Percentiles rank a stretch among this genome's conserved stretches.
Evolutionary conservation across 768 basidiomycete genomes (phyloP).

Genomic region (Termitomyces sp.): DNA sequence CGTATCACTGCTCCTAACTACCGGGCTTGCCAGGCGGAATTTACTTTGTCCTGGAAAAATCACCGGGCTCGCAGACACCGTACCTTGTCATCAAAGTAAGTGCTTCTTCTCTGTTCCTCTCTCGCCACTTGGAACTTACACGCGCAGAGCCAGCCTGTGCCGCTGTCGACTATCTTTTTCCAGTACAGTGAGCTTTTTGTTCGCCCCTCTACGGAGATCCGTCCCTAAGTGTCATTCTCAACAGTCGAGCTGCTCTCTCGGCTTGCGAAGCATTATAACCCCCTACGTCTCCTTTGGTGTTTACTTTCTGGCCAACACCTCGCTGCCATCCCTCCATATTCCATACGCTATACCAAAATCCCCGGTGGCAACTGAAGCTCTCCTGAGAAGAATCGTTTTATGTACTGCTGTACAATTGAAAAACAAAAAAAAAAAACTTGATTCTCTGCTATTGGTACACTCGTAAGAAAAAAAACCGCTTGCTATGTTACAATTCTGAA

Average conservation of each 20-base stretch:
- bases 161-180: conserved; percentile 46
- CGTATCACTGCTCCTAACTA: too few species aligned
- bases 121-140: neutral
- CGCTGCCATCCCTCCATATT: conserved; percentile 40
- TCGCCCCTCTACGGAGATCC: neutral
- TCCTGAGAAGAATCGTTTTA: too few species aligned
- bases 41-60: conserved; percentile 24
- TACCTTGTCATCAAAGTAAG: conserved; percentile 29
- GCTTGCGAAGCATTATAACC: conserved; percentile 53
- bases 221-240: neutral
- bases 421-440: too few species aligned
- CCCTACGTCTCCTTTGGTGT: conserved; percentile 40
- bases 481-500: too few species aligned
- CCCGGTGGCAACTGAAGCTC: neutral
- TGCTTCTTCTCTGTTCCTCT: neutral
- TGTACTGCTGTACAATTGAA: too few species aligned
- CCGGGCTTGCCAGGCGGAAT: conserved; percentile 20
- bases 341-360: conserved; percentile 29
- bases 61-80: conserved; percentile 14
- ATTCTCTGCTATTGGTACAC: neutral
- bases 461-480: neutral
- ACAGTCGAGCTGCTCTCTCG: conserved; percentile 45
- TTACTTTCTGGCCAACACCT: conserved; percentile 45
- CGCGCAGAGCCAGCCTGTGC: conserved; percentile 46
- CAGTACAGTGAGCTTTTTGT: conserved; percentile 45